A percentile compares a stretch with the other conserved stretches of the same genome.
Conservation (phyloP, 306 rosid species). For the Glycyrrhiza uralensis region DNA sequence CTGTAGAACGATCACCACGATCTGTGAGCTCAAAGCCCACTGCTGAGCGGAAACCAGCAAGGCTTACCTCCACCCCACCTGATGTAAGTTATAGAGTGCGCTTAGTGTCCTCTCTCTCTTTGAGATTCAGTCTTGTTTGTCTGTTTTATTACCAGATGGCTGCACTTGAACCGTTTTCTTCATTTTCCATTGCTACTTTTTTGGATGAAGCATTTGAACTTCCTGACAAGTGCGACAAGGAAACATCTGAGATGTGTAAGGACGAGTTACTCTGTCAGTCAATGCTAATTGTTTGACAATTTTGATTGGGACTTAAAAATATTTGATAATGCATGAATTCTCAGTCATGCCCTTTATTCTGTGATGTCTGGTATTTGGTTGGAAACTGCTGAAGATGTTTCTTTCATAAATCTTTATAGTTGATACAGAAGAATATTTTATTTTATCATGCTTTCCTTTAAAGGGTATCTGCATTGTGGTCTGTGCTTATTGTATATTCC, state of each 20-base stretch:
- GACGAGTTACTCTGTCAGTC: neutral
- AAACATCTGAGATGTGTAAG: neutral
- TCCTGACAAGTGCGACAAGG: neutral
- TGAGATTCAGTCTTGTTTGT: neutral
- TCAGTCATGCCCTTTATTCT: neutral
- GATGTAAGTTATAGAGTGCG: constrained; percentile 59
- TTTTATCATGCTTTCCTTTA: neutral
- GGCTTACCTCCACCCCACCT: constrained; percentile 53
- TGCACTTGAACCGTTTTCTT: constrained; percentile 1
- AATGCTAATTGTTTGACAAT: neutral
- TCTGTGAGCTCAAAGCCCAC: constrained; percentile 60
- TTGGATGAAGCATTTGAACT: constrained; percentile 1
- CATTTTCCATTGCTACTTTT: neutral
- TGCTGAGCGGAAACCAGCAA: constrained; percentile 63
- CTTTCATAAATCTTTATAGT: constrained; percentile 3
- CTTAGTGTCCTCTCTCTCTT: neutral
- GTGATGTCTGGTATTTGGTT: constrained; percentile 5
- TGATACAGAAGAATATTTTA: neutral
- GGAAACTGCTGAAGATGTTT: constrained; percentile 13
- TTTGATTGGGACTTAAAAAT: neutral
- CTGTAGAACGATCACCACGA: constrained; percentile 82
- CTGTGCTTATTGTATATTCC: neutral
- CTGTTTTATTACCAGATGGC: neutral
- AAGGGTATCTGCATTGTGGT: neutral
- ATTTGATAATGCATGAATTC: constrained; percentile 7